These are phyloP conservation scores for Candida pseudofarinosa DNA, from an alignment of 805 yeast genomes.

Conservation along the genomic window DNA sequence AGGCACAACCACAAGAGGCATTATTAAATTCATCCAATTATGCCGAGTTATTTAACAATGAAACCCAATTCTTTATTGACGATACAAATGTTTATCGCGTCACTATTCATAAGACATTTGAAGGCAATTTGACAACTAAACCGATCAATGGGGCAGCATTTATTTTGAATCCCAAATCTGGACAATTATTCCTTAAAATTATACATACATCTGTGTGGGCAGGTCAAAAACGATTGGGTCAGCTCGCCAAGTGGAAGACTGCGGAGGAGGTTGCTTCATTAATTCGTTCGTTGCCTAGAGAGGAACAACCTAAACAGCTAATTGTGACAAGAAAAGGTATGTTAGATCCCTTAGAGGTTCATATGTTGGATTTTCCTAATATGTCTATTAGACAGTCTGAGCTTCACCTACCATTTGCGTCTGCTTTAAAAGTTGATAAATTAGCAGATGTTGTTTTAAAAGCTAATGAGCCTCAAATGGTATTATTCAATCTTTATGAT, in stretches of 20 bases:
- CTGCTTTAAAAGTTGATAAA: constrained; percentile 79
- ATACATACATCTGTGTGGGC: constrained; percentile 96
- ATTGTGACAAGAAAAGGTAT: constrained; percentile 88
- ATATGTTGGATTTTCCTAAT: constrained; percentile 94
- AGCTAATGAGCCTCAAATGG: constrained; percentile 93
- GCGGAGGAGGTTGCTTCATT: constrained; percentile 96
- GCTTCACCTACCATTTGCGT: constrained; percentile 81
- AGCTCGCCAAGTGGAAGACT: constrained; percentile 95
- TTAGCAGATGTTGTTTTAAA: constrained; percentile 71
- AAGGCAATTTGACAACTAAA: constrained; percentile 88
- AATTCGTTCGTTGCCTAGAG: constrained; percentile 81
- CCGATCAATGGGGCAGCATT: constrained; percentile 93
- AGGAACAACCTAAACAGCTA: constrained; percentile 91
- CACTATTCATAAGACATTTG: constrained; percentile 83
- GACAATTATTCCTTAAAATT: constrained; percentile 82
- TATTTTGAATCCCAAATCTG: constrained; percentile 84
- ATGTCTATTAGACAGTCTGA: constrained; percentile 87
- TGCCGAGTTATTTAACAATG: constrained; percentile 82
- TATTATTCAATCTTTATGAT: constrained; percentile 83
- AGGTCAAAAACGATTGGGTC: constrained; percentile 91
- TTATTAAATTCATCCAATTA: constrained; percentile 85
- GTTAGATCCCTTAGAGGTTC: constrained; percentile 92
- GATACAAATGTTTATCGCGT: constrained; percentile 94
- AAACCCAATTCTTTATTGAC: constrained; percentile 81
- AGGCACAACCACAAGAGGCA: constrained; percentile 90